A percentile compares a stretch with the other conserved stretches of the same genome.
phyloP scores from a whole-genome alignment of 495 filamentous ascomycete species.

The Xylaria bambusicola region DNA sequence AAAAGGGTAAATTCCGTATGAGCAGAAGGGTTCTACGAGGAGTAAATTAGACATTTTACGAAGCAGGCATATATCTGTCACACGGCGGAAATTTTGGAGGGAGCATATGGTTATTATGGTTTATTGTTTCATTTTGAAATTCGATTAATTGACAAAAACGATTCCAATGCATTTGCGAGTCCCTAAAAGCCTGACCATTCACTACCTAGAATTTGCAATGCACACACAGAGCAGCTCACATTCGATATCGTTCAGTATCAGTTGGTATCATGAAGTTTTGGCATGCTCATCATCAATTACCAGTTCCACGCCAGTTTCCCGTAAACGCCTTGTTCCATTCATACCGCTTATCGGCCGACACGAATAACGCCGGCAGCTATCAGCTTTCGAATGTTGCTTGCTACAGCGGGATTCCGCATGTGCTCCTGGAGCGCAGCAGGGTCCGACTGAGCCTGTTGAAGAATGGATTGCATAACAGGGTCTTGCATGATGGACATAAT shows the following conservation, averaged over 20 bases:
- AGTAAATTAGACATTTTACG: too few species aligned
- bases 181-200: constrained; percentile 6
- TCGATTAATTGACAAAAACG: constrained; percentile 7
- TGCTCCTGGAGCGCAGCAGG: constrained; percentile 91
- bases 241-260: not conserved
- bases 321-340: constrained; percentile 13
- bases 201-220: constrained; percentile 13
- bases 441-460: constrained; percentile 93
- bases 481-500: constrained; percentile 91
- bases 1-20: too few species aligned
- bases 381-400: constrained; percentile 86
- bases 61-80: too few species aligned
- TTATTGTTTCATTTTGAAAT: constrained; percentile 12
- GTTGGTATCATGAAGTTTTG: not conserved
- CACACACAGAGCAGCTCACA: too few species aligned
- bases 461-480: constrained; percentile 95
- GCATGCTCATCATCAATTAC: constrained; percentile 3
- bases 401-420: constrained; percentile 87
- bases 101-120: too few species aligned
- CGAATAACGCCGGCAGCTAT: constrained; percentile 91
- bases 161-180: not conserved
- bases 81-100: too few species aligned
- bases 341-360: constrained; percentile 56
- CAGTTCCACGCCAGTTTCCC: constrained; percentile 1
- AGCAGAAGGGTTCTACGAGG: too few species aligned